Conservation (phyloP, 805 yeast genomes). For the Candida pseudoglaebosa region DNA sequence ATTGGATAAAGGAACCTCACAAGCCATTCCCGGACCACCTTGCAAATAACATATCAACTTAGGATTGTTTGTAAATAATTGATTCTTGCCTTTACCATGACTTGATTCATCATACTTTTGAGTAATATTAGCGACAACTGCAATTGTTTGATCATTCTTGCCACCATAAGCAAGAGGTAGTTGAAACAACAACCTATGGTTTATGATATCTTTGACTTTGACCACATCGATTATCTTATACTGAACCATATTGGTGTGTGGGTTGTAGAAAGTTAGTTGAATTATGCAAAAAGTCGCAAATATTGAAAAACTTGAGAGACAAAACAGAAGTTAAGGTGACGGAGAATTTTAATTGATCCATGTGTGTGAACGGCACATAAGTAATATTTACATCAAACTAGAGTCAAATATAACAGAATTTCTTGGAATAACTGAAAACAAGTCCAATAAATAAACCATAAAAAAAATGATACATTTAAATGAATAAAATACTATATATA, state of each 20-base stretch:
- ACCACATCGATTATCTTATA: slow-evolving; percentile 20
- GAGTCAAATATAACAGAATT: no score
- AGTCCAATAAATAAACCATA: no score
- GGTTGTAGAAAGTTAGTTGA: no score
- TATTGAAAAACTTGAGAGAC: no score
- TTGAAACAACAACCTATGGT: slow-evolving; percentile 18
- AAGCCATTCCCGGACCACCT: slow-evolving; percentile 55
- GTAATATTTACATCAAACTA: no score
- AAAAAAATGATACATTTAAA: no score
- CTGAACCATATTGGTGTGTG: neutral
- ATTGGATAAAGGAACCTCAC: slow-evolving; percentile 34
- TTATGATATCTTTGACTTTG: slow-evolving; percentile 16
- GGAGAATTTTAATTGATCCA: no score
- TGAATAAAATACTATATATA: no score
- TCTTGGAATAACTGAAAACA: no score
- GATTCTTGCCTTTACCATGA: slow-evolving; percentile 11
- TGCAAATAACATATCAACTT: slow-evolving; percentile 43
- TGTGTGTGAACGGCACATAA: no score
- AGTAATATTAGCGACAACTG: slow-evolving; percentile 30
- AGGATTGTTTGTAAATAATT: slow-evolving; percentile 23
- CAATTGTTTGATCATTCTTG: slow-evolving; percentile 8
- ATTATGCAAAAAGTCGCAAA: no score
- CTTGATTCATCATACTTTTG: slow-evolving; percentile 24
- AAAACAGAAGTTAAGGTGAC: no score
- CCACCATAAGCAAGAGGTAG: slow-evolving; percentile 19